Evolutionary conservation across 306 rosid genomes (phyloP).

Genomic region (Dalbergia oliveri): DNA sequence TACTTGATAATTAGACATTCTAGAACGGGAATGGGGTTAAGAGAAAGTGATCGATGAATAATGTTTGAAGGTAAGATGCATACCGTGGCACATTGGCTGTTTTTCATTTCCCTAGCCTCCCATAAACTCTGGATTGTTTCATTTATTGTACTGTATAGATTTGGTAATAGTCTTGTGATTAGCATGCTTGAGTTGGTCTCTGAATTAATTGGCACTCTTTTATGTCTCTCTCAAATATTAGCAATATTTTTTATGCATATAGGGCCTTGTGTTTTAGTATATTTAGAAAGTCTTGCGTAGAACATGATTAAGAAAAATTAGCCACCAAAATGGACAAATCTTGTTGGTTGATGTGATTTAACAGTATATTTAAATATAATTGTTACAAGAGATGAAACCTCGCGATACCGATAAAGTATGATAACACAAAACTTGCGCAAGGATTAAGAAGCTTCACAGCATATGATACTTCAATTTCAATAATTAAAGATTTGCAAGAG

Average conservation of each 20-base stretch:
- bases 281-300: not conserved
- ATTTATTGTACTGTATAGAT: constrained; percentile 1
- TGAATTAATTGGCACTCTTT: not conserved
- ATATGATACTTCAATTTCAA: not conserved
- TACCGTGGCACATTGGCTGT: not conserved
- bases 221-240: not conserved
- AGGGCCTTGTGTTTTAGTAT: not conserved
- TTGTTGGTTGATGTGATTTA: not conserved
- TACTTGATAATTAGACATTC: constrained; percentile 17
- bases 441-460: no score
- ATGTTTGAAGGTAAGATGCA: not conserved
- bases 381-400: not conserved
- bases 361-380: not conserved
- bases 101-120: constrained; percentile 7
- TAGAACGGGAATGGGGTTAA: not conserved
- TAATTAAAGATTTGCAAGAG: not conserved
- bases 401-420: no score
- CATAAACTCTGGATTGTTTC: constrained; percentile 8
- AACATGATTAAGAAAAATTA: not conserved
- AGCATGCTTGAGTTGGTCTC: not conserved
- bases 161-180: constrained; percentile 7
- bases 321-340: not conserved
- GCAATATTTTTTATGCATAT: not conserved
- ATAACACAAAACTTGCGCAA: no score
- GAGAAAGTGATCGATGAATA: not conserved